phyloP scores from a whole-genome alignment of 257 asterid genomes.

The Henckelia pumila region DNA sequence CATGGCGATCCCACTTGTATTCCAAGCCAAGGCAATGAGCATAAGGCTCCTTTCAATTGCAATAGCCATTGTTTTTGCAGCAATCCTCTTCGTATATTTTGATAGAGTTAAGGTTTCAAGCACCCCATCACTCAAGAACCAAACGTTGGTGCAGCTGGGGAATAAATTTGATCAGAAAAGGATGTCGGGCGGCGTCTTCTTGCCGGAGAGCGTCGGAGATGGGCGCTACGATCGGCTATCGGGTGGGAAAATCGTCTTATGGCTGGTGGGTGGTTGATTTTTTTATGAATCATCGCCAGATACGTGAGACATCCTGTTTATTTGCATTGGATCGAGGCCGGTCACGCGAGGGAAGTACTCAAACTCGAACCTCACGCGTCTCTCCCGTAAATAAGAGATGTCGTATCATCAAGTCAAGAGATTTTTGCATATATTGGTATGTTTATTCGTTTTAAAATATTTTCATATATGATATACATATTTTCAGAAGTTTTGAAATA shows the following conservation, averaged over 20 bases:
- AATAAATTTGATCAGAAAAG: not conserved
- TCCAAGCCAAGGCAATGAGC: constrained; percentile 36
- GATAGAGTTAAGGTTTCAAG: not conserved
- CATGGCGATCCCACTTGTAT: constrained; percentile 30
- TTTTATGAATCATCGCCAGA: too few species aligned
- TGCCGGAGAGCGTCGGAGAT: not conserved
- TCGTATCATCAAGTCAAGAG: too few species aligned
- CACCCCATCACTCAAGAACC: not conserved
- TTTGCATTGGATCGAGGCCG: too few species aligned
- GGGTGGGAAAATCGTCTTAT: not conserved
- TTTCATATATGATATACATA: too few species aligned
- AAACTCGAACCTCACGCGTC: too few species aligned
- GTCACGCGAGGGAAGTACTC: too few species aligned
- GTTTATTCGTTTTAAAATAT: too few species aligned
- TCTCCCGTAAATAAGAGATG: too few species aligned
- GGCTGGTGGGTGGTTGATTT: not conserved
- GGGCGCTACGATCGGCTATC: not conserved
- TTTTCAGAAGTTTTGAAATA: too few species aligned
- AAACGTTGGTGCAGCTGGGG: not conserved
- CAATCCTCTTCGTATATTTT: constrained; percentile 20
- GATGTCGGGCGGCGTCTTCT: not conserved
- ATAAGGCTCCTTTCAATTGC: constrained; percentile 26
- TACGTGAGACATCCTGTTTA: too few species aligned
- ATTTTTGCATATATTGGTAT: too few species aligned
- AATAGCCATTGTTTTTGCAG: constrained; percentile 22